A percentile compares a stretch with the other conserved stretches of the same genome.
These are phyloP conservation scores for Lentinula sp. DNA, from an alignment of 768 basidiomycete genomes.

Conservation along the genomic window DNA sequence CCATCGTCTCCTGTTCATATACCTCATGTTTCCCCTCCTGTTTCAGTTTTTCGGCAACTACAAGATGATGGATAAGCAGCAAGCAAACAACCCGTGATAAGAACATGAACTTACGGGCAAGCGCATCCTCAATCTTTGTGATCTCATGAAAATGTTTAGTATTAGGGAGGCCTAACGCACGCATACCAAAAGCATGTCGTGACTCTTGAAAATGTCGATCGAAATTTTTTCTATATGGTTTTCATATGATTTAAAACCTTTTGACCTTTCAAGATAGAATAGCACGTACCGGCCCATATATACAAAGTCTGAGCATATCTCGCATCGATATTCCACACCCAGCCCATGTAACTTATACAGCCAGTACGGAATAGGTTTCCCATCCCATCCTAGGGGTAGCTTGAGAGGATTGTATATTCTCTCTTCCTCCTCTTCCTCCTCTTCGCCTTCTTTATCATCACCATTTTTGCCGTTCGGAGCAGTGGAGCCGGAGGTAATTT, in stretches of 20 bases:
- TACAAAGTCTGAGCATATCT: conserved; percentile 94
- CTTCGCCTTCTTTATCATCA: conserved; percentile 38
- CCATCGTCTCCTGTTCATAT: conserved; percentile 90
- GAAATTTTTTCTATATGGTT: conserved; percentile 74
- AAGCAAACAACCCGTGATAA: neutral
- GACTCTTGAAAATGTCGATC: conserved; percentile 98
- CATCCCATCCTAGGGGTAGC: conserved; percentile 95
- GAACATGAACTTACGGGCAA: conserved; percentile 62
- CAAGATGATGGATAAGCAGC: neutral
- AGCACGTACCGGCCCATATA: conserved; percentile 85
- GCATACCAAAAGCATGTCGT: conserved; percentile 96
- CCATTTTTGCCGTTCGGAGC: neutral
- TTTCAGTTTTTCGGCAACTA: conserved; percentile 97
- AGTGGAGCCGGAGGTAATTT: conserved; percentile 20
- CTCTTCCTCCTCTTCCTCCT: conserved; percentile 93
- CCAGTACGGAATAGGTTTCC: conserved; percentile 99
- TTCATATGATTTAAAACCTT: conserved; percentile 5
- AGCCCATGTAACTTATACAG: conserved; percentile 96
- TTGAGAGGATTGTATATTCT: conserved; percentile 98
- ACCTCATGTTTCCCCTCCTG: conserved; percentile 94
- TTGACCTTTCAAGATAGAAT: neutral
- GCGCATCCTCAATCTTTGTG: conserved; percentile 92
- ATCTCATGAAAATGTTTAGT: conserved; percentile 99
- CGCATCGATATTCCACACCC: conserved; percentile 96
- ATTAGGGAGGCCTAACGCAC: conserved; percentile 92